These are phyloP conservation scores for Alternaria incomplexa DNA, from an alignment of 2,329 filamentous ascomycete genomes.

Conservation along the genomic window DNA sequence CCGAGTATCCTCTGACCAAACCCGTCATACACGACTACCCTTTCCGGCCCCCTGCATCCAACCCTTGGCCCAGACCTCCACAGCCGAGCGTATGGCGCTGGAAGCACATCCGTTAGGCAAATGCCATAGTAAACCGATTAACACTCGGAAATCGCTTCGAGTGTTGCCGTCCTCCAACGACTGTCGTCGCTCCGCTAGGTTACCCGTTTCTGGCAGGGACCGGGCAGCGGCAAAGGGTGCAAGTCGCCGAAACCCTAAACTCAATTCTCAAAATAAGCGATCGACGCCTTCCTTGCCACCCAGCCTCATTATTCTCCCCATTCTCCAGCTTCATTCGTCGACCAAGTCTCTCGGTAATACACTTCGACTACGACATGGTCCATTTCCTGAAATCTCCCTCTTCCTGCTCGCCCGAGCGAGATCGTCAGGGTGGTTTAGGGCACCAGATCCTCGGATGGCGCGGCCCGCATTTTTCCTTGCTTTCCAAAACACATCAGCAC, in stretches of 20 bases:
- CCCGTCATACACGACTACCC: conserved; percentile 13
- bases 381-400: neutral
- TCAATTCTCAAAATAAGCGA: conserved; percentile 1
- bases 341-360: neutral
- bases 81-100: conserved; percentile 11
- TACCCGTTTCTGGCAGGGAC: conserved; percentile 1
- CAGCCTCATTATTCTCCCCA: conserved; percentile 1
- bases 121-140: conserved; percentile 14
- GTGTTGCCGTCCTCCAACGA: conserved; percentile 4
- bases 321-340: conserved; percentile 1
- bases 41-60: conserved; percentile 26
- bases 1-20: conserved; percentile 2
- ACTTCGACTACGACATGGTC: neutral
- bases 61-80: conserved; percentile 19
- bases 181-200: neutral
- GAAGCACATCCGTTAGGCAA: conserved; percentile 3
- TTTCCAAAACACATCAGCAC: neutral
- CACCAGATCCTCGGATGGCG: conserved; percentile 5
- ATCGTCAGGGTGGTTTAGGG: neutral
- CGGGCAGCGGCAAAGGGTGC: neutral
- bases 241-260: conserved; percentile 11
- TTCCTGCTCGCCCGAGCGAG: neutral
- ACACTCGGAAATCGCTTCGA: conserved; percentile 3
- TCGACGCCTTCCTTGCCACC: conserved; percentile 1
- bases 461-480: conserved; percentile 3